A percentile compares a stretch with the other conserved stretches of the same genome.
Conservation (phyloP, 345 rosid species). For the Microthlaspi erraticum region DNA sequence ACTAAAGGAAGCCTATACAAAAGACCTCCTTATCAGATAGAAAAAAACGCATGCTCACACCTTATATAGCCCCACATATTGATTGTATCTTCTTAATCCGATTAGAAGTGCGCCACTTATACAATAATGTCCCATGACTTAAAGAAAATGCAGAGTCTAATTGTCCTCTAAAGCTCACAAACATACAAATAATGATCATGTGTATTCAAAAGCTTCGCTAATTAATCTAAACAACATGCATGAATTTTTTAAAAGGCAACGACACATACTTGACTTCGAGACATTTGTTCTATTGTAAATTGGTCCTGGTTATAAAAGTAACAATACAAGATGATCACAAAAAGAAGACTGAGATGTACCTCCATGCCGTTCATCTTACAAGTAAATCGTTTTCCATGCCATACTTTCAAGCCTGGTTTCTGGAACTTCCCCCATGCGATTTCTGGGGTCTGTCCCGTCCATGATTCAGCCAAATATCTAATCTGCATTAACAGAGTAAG, state of each 20-base stretch:
- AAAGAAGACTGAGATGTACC: slow-evolving; percentile 50
- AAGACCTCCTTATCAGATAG: background rate
- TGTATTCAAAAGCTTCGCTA: slow-evolving; percentile 3
- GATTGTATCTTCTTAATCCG: slow-evolving; percentile 5
- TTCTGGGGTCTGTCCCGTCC: slow-evolving; percentile 80
- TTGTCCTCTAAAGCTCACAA: background rate
- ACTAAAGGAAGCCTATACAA: background rate
- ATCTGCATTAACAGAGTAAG: slow-evolving; percentile 56
- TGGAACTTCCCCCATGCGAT: slow-evolving; percentile 87
- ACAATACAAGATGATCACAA: slow-evolving; percentile 17
- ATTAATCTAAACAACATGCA: slow-evolving; percentile 7
- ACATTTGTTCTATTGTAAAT: slow-evolving; percentile 14
- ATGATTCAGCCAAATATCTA: slow-evolving; percentile 61
- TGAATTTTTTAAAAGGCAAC: slow-evolving; percentile 1
- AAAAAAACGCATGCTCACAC: slow-evolving; percentile 27
- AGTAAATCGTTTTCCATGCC: slow-evolving; percentile 81
- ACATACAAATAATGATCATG: background rate
- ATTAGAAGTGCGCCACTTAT: background rate
- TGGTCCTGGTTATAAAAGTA: background rate
- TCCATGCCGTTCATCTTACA: slow-evolving; percentile 77
- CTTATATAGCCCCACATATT: slow-evolving; percentile 27
- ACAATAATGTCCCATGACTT: slow-evolving; percentile 17
- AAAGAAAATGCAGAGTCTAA: slow-evolving; percentile 1
- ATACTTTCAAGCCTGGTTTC: slow-evolving; percentile 64
- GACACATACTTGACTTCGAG: background rate